A percentile compares a stretch with the other conserved stretches of the same genome.
Evolutionary conservation across 164 flowering plant genomes (phyloP).

Genomic region (Kingdonia uniflora): DNA sequence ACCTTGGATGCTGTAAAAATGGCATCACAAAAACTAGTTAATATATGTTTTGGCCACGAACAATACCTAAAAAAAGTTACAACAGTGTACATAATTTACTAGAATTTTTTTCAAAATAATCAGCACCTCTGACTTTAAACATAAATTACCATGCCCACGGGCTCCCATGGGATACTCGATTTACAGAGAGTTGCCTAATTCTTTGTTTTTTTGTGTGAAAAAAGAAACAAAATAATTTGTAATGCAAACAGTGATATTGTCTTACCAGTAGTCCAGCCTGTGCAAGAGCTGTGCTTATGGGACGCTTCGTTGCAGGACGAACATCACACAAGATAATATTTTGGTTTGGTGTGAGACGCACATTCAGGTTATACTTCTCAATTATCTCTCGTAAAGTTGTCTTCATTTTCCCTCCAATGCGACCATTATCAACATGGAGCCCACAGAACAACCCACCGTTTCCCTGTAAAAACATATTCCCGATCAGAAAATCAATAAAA

Average conservation of each 20-base stretch:
- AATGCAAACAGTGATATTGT: neutral
- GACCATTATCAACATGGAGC: slow-evolving; percentile 95
- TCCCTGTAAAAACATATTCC: slow-evolving; percentile 39
- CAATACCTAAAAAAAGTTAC: too few species aligned
- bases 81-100: too few species aligned
- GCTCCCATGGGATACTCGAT: too few species aligned
- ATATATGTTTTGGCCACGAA: neutral
- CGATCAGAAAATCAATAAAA: slow-evolving; percentile 1
- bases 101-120: too few species aligned
- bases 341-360: slow-evolving; percentile 92
- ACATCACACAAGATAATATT: slow-evolving; percentile 81
- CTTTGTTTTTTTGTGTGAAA: neutral
- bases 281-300: slow-evolving; percentile 73
- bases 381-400: slow-evolving; percentile 75
- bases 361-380: slow-evolving; percentile 74
- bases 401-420: slow-evolving; percentile 77
- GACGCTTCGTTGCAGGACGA: slow-evolving; percentile 64
- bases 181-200: too few species aligned
- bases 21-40: slow-evolving; percentile 9
- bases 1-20: slow-evolving; percentile 52
- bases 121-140: too few species aligned
- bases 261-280: slow-evolving; percentile 92
- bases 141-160: too few species aligned
- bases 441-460: slow-evolving; percentile 83
- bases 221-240: too few species aligned